Conservation (phyloP, 228 moss, liverwort and hornwort species). For the Sphagnum magellanicum region DNA sequence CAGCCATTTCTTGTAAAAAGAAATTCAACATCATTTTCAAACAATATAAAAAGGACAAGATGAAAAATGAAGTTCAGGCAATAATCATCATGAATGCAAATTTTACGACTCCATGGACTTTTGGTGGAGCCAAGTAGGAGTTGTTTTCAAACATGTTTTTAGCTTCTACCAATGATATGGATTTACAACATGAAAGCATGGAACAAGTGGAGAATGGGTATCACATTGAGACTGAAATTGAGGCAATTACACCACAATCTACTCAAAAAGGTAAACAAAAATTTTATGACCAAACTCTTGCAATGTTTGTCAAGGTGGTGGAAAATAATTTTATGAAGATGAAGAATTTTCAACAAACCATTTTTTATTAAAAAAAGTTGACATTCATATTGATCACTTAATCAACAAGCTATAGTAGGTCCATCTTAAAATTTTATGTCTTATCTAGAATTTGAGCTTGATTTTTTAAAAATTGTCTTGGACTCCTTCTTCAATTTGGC, state of each 20-base stretch:
- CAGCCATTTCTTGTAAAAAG: conserved; percentile 24
- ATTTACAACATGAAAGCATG: not conserved
- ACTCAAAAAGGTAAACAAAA: not conserved
- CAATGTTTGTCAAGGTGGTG: not conserved
- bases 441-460: not conserved
- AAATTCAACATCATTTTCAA: conserved; percentile 47
- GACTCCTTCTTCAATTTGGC: conserved; percentile 1
- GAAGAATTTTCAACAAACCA: not conserved
- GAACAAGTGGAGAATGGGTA: not conserved
- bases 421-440: not conserved
- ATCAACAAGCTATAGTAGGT: not conserved
- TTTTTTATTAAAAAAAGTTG: not conserved
- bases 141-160: not conserved
- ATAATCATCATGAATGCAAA: conserved; percentile 27
- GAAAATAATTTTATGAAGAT: not conserved
- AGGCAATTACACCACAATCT: not conserved
- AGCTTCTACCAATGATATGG: not conserved
- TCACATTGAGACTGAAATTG: not conserved
- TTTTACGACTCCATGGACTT: not conserved
- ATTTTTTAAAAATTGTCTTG: not conserved
- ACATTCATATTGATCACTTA: not conserved
- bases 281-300: not conserved
- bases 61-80: conserved; percentile 15
- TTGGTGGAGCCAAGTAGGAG: not conserved
- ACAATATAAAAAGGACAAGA: conserved; percentile 44